Conservation (phyloP, 1,284 basidiomycete genomes). For the Inonotus obliquus region DNA sequence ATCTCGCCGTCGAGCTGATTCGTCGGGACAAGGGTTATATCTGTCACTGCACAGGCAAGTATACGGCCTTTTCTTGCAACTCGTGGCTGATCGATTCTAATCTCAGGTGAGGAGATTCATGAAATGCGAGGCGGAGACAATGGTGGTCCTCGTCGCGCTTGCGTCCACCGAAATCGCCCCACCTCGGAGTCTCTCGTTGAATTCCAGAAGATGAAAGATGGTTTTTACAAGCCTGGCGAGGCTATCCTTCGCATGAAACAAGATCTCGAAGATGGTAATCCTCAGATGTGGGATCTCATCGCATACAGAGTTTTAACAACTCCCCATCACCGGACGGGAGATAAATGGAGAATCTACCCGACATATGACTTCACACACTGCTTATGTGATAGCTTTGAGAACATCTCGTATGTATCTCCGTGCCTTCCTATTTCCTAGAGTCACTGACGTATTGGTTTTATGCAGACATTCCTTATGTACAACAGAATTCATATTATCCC, state of each 20-base stretch:
- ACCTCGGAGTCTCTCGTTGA: conserved; percentile 82
- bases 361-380: conserved; percentile 99
- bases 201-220: conserved; percentile 92
- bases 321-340: conserved; percentile 90
- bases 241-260: conserved; percentile 98
- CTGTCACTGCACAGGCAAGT: conserved; percentile 90
- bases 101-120: conserved; percentile 82
- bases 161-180: conserved; percentile 81
- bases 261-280: conserved; percentile 89
- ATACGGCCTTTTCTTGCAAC: neutral
- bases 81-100: conserved; percentile 12
- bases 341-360: conserved; percentile 93
- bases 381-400: conserved; percentile 97
- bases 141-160: conserved; percentile 82
- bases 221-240: conserved; percentile 86
- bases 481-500: conserved; percentile 93
- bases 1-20: conserved; percentile 89
- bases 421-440: neutral
- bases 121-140: conserved; percentile 81
- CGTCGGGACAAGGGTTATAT: conserved; percentile 92
- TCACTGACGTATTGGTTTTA: neutral
- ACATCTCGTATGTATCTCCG: conserved; percentile 79
- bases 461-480: conserved; percentile 95
- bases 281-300: conserved; percentile 99
- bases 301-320: conserved; percentile 93